Percentiles rank a stretch among this genome's conserved stretches.
Evolutionary conservation across 805 yeast genomes (phyloP).

Genomic region (Sugiyamaella floridensis): DNA sequence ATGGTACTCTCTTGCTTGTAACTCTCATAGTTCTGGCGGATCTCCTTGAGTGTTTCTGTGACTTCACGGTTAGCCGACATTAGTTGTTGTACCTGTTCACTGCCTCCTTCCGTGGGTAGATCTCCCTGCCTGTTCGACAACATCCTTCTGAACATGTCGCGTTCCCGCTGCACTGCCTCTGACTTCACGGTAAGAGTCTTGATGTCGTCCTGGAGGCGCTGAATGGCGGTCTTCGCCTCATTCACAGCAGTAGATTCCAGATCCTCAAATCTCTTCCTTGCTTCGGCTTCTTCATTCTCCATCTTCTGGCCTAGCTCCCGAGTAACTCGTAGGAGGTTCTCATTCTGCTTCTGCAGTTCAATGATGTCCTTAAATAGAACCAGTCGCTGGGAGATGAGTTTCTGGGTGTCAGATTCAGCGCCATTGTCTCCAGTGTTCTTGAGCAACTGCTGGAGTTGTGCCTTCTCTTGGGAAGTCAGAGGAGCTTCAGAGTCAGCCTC

Average conservation of each 20-base stretch:
- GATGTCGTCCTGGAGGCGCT: slow-evolving; percentile 29
- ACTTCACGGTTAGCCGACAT: slow-evolving; percentile 19
- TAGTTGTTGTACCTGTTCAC: slow-evolving; percentile 11
- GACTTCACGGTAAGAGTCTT: slow-evolving; percentile 45
- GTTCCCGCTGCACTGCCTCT: slow-evolving; percentile 52
- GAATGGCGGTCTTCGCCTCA: slow-evolving; percentile 31
- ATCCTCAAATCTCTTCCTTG: slow-evolving; percentile 19
- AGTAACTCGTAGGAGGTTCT: slow-evolving; percentile 59
- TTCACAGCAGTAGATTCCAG: slow-evolving; percentile 29
- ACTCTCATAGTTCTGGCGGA: slow-evolving; percentile 33
- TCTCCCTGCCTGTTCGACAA: slow-evolving; percentile 41
- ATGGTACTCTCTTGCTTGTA: slow-evolving; percentile 36
- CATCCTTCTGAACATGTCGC: slow-evolving; percentile 54
- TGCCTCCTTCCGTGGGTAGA: slow-evolving; percentile 48
- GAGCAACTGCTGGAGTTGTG: slow-evolving; percentile 53
- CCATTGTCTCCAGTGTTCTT: slow-evolving; percentile 19
- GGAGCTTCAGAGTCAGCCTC: slow-evolving; percentile 54
- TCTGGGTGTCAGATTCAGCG: slow-evolving; percentile 56
- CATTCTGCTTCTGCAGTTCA: slow-evolving; percentile 68
- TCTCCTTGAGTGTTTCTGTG: slow-evolving; percentile 25
- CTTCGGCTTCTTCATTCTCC: slow-evolving; percentile 50
- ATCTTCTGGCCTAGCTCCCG: slow-evolving; percentile 66
- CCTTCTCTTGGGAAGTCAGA: slow-evolving; percentile 55
- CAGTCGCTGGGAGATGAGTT: slow-evolving; percentile 63
- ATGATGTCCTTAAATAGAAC: slow-evolving; percentile 59